phyloP scores from a whole-genome alignment of 179 eudicot species.

The Carnegiea gigantea region DNA sequence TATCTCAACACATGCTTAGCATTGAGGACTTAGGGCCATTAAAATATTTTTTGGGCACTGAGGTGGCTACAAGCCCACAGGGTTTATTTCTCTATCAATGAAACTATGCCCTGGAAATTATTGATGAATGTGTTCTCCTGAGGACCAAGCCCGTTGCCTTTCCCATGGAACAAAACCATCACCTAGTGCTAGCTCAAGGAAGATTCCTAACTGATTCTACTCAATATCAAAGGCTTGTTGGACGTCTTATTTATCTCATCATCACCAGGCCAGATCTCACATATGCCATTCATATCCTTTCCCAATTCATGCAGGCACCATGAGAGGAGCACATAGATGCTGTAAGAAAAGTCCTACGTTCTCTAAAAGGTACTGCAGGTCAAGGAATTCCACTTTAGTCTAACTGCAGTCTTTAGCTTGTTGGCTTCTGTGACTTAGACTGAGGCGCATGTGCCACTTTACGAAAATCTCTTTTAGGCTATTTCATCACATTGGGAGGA shows the following conservation, averaged over 20 bases:
- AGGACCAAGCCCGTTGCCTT: background rate
- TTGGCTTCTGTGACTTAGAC: too few relatives aligned
- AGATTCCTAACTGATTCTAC: too few relatives aligned
- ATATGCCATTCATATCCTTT: background rate
- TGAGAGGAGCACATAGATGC: background rate
- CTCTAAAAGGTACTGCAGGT: too few relatives aligned
- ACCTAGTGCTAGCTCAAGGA: background rate
- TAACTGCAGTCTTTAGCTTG: too few relatives aligned
- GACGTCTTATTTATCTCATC: background rate
- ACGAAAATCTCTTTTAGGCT: too few relatives aligned
- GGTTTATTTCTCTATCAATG: background rate
- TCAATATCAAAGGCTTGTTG: background rate
- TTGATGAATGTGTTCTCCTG: background rate
- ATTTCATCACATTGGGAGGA: too few relatives aligned
- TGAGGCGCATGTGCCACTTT: background rate
- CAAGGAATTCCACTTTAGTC: too few relatives aligned
- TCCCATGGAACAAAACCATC: slow-evolving; percentile 13
- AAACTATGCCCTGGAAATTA: slow-evolving; percentile 12
- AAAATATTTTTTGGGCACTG: slow-evolving; percentile 18
- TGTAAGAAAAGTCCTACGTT: too few relatives aligned
- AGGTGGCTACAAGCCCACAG: background rate
- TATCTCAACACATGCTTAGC: background rate
- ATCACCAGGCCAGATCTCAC: background rate
- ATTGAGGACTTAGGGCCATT: slow-evolving; percentile 5
- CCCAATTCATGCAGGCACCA: background rate